A percentile compares a stretch with the other conserved stretches of the same genome.
These are phyloP conservation scores for Sophora flavescens DNA, from an alignment of 306 rosid species.

Conservation along the genomic window DNA sequence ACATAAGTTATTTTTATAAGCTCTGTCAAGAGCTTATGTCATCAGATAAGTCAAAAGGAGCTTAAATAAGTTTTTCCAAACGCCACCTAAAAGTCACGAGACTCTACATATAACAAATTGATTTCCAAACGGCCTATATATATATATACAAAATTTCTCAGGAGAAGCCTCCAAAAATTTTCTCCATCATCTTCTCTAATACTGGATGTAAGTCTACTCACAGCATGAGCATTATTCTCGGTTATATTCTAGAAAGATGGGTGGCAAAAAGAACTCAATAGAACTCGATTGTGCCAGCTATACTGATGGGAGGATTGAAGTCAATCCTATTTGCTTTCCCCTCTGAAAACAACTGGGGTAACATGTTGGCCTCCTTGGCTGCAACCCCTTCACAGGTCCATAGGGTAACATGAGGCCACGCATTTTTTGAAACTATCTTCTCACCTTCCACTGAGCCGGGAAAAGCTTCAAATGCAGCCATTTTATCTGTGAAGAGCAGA, in stretches of 20 bases:
- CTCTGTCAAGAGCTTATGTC: too few relatives aligned
- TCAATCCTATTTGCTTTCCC: constrained; percentile 80
- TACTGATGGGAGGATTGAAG: constrained; percentile 68
- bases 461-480: constrained; percentile 85
- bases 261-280: constrained; percentile 51
- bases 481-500: constrained; percentile 75
- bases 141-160: constrained; percentile 41
- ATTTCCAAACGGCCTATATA: constrained; percentile 28
- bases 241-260: constrained; percentile 5
- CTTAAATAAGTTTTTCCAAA: too few relatives aligned
- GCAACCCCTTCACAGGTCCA: constrained; percentile 84
- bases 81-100: too few relatives aligned
- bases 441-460: constrained; percentile 85
- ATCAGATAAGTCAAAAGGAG: too few relatives aligned
- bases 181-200: constrained; percentile 40
- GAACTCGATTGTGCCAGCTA: constrained; percentile 67
- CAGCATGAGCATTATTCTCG: neutral
- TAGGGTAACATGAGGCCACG: constrained; percentile 87
- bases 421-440: constrained; percentile 66
- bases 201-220: constrained; percentile 1
- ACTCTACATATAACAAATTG: neutral
- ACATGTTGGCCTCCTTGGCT: constrained; percentile 83
- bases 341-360: constrained; percentile 66
- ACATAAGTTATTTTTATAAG: too few relatives aligned
- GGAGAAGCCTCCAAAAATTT: constrained; percentile 48